Conservation (phyloP, 2,329 filamentous ascomycete species). For the Rhytidhysteron rufulum region DNA sequence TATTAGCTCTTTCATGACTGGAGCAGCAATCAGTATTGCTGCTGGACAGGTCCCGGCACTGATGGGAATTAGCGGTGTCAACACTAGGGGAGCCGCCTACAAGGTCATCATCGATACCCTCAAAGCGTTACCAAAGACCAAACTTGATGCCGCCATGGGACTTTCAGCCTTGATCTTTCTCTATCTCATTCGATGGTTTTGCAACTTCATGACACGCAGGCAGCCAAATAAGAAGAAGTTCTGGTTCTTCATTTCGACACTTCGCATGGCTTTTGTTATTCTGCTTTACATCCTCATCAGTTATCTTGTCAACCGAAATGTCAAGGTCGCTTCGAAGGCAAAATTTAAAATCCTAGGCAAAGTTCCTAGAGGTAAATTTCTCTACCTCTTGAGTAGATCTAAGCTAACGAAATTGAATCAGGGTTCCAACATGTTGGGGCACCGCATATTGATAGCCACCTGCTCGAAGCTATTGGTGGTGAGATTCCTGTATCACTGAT, state of each 20-base stretch:
- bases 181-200: slow-evolving; percentile 63
- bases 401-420: slow-evolving; percentile 23
- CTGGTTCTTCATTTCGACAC: slow-evolving; percentile 82
- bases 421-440: slow-evolving; percentile 78
- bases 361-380: slow-evolving; percentile 68
- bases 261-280: slow-evolving; percentile 85
- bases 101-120: slow-evolving; percentile 80
- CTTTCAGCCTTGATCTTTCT: slow-evolving; percentile 74
- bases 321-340: slow-evolving; percentile 46
- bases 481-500: slow-evolving; percentile 84
- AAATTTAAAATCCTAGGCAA: slow-evolving; percentile 68
- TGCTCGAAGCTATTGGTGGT: slow-evolving; percentile 65
- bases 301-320: slow-evolving; percentile 72
- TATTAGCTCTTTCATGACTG: slow-evolving; percentile 96
- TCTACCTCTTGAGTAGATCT: neutral
- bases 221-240: slow-evolving; percentile 66
- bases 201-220: slow-evolving; percentile 63
- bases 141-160: slow-evolving; percentile 79
- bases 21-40: slow-evolving; percentile 85
- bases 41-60: slow-evolving; percentile 77
- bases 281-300: slow-evolving; percentile 85
- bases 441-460: slow-evolving; percentile 61
- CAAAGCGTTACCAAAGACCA: slow-evolving; percentile 62
- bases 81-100: slow-evolving; percentile 75
- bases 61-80: slow-evolving; percentile 74